Conservation (phyloP, 108 stramenopile species). For the Conticribra weissflogii region DNA sequence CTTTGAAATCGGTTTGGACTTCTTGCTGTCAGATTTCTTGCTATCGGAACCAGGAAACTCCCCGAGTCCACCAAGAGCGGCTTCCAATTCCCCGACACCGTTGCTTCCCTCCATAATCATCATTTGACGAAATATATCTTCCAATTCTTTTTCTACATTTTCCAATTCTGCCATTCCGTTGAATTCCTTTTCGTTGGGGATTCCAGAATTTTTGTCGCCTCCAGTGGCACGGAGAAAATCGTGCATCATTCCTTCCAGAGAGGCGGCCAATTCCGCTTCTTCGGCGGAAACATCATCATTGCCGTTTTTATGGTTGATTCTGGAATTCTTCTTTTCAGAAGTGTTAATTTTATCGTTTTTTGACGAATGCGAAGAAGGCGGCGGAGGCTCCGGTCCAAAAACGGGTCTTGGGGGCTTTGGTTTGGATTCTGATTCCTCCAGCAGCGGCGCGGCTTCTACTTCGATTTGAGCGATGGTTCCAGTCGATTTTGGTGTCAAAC, state of each 20-base stretch:
- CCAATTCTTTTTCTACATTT: constrained; percentile 21
- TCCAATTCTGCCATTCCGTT: constrained; percentile 6
- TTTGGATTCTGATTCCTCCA: neutral
- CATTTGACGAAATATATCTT: constrained; percentile 20
- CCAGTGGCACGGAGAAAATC: constrained; percentile 21
- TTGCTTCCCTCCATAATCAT: constrained; percentile 8
- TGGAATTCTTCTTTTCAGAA: no score
- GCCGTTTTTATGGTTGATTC: constrained; percentile 4
- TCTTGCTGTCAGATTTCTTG: neutral
- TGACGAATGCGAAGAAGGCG: neutral
- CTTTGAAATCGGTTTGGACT: no score
- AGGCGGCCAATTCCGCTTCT: constrained; percentile 35
- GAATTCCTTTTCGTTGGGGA: neutral
- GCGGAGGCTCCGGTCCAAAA: neutral
- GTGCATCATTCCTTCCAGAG: constrained; percentile 38
- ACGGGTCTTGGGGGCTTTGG: neutral
- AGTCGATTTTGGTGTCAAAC: no score
- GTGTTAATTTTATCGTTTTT: neutral
- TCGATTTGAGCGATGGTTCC: no score
- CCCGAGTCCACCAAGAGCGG: neutral
- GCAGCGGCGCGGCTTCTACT: neutral
- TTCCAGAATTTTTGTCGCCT: constrained; percentile 3
- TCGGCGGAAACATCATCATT: constrained; percentile 7
- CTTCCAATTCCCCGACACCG: neutral
- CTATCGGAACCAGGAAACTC: neutral